These are phyloP conservation scores for Naganishia albida DNA, from an alignment of 1,284 basidiomycete genomes.

Conservation along the genomic window DNA sequence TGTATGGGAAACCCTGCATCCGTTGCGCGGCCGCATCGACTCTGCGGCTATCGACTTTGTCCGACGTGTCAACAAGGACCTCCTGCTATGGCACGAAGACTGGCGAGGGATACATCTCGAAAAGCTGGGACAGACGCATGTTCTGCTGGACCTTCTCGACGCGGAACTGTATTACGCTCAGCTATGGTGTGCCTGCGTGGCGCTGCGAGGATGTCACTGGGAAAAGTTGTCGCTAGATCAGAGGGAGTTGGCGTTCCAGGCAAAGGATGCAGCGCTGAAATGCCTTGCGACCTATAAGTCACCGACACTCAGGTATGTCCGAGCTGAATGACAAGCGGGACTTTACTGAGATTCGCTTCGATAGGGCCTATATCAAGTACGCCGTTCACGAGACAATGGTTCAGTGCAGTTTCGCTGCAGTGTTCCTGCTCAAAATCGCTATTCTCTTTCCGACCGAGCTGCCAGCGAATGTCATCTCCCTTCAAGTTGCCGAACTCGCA, in stretches of 20 bases:
- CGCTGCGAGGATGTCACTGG: constrained; percentile 84
- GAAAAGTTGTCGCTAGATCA: constrained; percentile 83
- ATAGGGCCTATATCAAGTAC: constrained; percentile 56
- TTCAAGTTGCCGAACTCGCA: constrained; percentile 48
- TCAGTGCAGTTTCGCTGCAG: constrained; percentile 84
- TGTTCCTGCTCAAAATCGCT: constrained; percentile 80
- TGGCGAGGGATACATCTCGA: constrained; percentile 72
- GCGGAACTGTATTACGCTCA: constrained; percentile 88
- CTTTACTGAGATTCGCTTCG: neutral
- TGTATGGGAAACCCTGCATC: constrained; percentile 62
- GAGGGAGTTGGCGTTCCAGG: constrained; percentile 87
- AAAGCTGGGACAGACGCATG: constrained; percentile 72
- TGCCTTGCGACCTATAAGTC: constrained; percentile 79
- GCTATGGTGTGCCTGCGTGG: constrained; percentile 89
- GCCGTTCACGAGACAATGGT: constrained; percentile 91
- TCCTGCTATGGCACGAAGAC: constrained; percentile 73
- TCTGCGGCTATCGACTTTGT: constrained; percentile 74
- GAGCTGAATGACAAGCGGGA: too few relatives aligned
- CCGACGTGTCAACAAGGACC: constrained; percentile 66
- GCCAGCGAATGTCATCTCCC: constrained; percentile 43
- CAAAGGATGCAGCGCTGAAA: constrained; percentile 83
- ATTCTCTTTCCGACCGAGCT: constrained; percentile 50
- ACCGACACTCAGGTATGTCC: constrained; percentile 73
- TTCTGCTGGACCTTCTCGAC: constrained; percentile 79
- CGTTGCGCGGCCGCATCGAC: constrained; percentile 78